A percentile compares a stretch with the other conserved stretches of the same genome.
Evolutionary conservation across 2,329 filamentous ascomycete species (phyloP).

Genomic region (Aureobasidium namibiae): DNA sequence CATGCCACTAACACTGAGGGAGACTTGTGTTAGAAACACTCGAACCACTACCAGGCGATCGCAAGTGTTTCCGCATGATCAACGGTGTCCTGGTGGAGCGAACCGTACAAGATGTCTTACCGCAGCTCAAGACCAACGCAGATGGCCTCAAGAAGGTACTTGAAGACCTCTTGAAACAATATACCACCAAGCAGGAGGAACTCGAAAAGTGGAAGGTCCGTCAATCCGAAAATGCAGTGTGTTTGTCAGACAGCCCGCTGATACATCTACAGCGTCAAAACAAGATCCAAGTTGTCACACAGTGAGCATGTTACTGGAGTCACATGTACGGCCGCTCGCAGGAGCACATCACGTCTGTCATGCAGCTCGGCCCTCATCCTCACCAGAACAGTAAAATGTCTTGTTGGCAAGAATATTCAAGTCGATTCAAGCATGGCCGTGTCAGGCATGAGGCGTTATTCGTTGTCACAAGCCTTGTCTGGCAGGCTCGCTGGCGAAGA

Average conservation of each 20-base stretch:
- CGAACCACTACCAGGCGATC: constrained; percentile 68
- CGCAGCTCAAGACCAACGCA: constrained; percentile 84
- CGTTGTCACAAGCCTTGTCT: not conserved
- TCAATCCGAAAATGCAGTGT: not conserved
- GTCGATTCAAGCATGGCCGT: not conserved
- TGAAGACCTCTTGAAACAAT: constrained; percentile 91
- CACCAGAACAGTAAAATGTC: not conserved
- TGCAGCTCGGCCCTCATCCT: not conserved
- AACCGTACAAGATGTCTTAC: constrained; percentile 86
- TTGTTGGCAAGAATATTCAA: not conserved
- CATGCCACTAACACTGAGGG: not conserved
- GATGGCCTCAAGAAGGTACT: constrained; percentile 90
- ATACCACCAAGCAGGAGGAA: constrained; percentile 88
- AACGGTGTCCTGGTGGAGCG: constrained; percentile 93
- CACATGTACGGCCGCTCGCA: not conserved
- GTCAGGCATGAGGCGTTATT: not conserved
- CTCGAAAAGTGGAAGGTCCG: constrained; percentile 97
- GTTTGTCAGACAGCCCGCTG: not conserved
- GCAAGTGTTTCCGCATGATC: constrained; percentile 98
- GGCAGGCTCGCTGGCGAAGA: not conserved
- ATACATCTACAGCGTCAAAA: constrained; percentile 48
- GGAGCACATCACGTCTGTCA: not conserved
- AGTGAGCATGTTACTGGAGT: constrained; percentile 35
- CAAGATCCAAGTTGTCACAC: constrained; percentile 78
- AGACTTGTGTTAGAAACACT: constrained; percentile 94